These are phyloP conservation scores for Hippophae tibetana DNA, from an alignment of 306 rosid species.

Conservation along the genomic window DNA sequence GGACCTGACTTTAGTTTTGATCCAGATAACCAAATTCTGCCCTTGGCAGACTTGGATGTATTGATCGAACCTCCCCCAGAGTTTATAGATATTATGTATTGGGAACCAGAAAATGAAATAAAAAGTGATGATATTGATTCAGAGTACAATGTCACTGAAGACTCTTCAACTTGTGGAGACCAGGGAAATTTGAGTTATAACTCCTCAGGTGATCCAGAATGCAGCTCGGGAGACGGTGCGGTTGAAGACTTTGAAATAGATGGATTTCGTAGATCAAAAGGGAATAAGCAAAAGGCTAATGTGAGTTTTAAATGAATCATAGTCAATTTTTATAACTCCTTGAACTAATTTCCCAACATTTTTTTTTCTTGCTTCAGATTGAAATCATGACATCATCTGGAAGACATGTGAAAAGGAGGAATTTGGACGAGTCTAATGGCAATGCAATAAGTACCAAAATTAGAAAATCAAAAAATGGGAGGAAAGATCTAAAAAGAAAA, in stretches of 20 bases:
- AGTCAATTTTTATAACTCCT: conserved; percentile 1
- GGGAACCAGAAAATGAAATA: conserved; percentile 89
- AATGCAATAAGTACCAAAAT: conserved; percentile 32
- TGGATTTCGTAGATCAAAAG: conserved; percentile 60
- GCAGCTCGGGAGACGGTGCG: conserved; percentile 73
- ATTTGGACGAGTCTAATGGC: conserved; percentile 71
- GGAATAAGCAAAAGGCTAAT: conserved; percentile 71
- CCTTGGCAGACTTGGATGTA: conserved; percentile 79
- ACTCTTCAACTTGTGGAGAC: conserved; percentile 61
- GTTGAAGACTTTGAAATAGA: conserved; percentile 51
- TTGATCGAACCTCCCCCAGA: conserved; percentile 70
- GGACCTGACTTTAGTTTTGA: conserved; percentile 95
- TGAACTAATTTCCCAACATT: conserved; percentile 17
- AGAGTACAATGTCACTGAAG: conserved; percentile 80
- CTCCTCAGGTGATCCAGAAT: conserved; percentile 53
- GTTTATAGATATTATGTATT: conserved; percentile 72
- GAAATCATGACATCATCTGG: conserved; percentile 92
- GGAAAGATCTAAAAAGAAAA: conserved; percentile 48
- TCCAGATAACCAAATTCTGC: conserved; percentile 82
- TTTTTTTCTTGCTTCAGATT: conserved; percentile 40
- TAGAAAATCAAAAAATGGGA: conserved; percentile 55
- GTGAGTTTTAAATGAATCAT: conserved; percentile 39
- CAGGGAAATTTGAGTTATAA: conserved; percentile 61
- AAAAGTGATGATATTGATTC: conserved; percentile 85
- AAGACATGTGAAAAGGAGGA: conserved; percentile 87